Conservation (phyloP, 306 rosid species). For the Prunus kanzakura region DNA sequence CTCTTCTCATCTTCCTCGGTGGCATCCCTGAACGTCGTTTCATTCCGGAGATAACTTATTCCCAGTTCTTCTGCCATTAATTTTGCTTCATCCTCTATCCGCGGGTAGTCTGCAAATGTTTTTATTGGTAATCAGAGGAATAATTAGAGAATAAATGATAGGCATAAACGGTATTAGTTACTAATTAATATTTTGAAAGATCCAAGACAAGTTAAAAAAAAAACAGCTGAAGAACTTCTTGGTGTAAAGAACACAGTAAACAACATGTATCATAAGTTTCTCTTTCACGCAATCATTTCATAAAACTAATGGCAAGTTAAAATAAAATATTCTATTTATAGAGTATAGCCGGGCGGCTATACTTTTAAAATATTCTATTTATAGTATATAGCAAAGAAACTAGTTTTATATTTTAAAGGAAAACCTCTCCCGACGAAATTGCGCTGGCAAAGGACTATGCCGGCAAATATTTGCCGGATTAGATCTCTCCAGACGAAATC, state of each 20-base stretch:
- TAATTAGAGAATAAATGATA: slow-evolving; percentile 13
- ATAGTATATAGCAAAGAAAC: no score
- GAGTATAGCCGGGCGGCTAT: no score
- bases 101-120: slow-evolving; percentile 68
- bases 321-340: no score
- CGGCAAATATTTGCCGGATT: no score
- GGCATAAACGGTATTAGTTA: slow-evolving; percentile 1
- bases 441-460: no score
- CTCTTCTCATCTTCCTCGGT: slow-evolving; percentile 70
- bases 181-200: slow-evolving; percentile 9
- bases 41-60: slow-evolving; percentile 58
- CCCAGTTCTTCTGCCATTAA: slow-evolving; percentile 64
- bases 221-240: slow-evolving; percentile 15
- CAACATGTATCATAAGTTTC: neutral
- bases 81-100: slow-evolving; percentile 87
- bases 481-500: no score
- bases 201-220: neutral
- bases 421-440: no score
- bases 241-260: neutral
- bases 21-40: slow-evolving; percentile 55
- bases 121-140: slow-evolving; percentile 18
- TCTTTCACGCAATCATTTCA: neutral
- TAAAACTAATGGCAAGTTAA: neutral
- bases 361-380: no score
- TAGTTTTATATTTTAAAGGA: no score